Evolutionary conservation across 202 grass and related monocot genomes (phyloP).

Genomic region (Tripidium arundinaceum): DNA sequence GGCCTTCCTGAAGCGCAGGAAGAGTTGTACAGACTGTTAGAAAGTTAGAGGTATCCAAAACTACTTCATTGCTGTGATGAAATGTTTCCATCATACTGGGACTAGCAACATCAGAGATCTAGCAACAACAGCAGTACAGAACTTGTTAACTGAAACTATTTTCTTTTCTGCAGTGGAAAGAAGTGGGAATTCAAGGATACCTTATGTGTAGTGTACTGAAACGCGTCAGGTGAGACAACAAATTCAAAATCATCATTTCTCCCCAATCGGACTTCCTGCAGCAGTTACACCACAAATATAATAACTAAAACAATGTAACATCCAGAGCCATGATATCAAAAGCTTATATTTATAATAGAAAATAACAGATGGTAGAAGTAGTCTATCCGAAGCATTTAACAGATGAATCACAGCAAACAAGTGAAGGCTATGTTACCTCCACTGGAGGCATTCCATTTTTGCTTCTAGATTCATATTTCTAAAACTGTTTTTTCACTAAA

Average conservation of each 20-base stretch:
- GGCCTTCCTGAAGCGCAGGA: constrained; percentile 60
- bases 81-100: constrained; percentile 47
- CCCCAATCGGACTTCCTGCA: constrained; percentile 63
- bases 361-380: not conserved
- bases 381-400: constrained; percentile 10
- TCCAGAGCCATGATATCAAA: not conserved
- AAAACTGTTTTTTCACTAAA: not conserved
- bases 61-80: constrained; percentile 31
- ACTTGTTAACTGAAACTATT: not conserved
- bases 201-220: constrained; percentile 60
- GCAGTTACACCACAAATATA: constrained; percentile 18
- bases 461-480: not conserved
- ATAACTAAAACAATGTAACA: not conserved
- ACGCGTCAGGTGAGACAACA: constrained; percentile 66
- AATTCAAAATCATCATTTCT: constrained; percentile 59
- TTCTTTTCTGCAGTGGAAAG: constrained; percentile 17
- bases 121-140: constrained; percentile 14
- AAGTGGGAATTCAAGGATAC: constrained; percentile 23
- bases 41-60: constrained; percentile 39
- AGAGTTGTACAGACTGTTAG: constrained; percentile 60
- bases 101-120: constrained; percentile 55
- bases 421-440: not conserved
- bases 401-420: not conserved
- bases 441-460: not conserved
- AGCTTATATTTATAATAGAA: constrained; percentile 1